Percentiles rank a stretch among this genome's conserved stretches.
Conservation (phyloP, 1,284 basidiomycete species). For the Boletellus sp. region DNA sequence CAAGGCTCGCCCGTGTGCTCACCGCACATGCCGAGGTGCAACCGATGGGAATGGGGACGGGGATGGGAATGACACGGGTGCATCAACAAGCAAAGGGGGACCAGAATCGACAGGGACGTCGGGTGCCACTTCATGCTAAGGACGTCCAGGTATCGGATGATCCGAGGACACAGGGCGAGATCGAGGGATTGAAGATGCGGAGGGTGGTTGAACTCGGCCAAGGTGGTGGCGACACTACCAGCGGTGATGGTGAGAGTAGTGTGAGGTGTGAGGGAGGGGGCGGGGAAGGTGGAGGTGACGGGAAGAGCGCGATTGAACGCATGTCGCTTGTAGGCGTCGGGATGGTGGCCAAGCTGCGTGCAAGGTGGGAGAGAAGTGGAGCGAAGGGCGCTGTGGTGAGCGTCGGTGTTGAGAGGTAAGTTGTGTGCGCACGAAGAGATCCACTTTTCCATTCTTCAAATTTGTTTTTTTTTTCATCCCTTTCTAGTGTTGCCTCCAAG, state of each 20-base stretch:
- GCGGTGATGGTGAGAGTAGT: no score
- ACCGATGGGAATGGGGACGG: no score
- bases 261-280: not conserved
- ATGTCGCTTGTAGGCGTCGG: constrained; percentile 9
- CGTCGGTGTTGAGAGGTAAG: no score
- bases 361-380: constrained; percentile 16
- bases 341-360: constrained; percentile 22
- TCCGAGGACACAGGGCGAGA: constrained; percentile 6
- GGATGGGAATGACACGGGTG: not conserved
- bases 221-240: not conserved
- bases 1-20: constrained; percentile 21
- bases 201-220: not conserved
- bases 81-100: not conserved
- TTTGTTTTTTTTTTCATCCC: no score
- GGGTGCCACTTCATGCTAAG: not conserved
- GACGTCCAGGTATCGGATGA: constrained; percentile 5
- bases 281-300: not conserved
- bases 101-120: not conserved
- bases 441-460: no score
- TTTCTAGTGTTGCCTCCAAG: no score
- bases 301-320: not conserved
- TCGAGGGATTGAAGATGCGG: constrained; percentile 2
- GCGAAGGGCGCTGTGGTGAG: no score
- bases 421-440: no score
- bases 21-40: not conserved